These are phyloP conservation scores for Hymenoscyphus occultus DNA, from an alignment of 2,329 filamentous ascomycete species.

Conservation along the genomic window DNA sequence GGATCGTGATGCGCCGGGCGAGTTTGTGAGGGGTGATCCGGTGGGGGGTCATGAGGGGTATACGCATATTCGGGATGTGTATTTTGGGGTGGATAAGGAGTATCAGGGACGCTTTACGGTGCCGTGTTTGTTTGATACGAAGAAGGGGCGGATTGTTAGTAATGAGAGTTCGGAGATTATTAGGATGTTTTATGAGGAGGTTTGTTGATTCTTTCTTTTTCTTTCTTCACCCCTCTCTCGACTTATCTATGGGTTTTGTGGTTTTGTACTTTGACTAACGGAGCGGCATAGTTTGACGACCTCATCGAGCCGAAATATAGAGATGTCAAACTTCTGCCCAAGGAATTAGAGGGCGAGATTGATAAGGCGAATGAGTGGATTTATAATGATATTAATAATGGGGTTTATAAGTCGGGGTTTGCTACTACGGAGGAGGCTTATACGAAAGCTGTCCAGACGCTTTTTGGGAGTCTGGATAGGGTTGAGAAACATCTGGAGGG, in stretches of 20 bases:
- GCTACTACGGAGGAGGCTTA: constrained; percentile 82
- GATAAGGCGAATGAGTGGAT: constrained; percentile 79
- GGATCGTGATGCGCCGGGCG: constrained; percentile 54
- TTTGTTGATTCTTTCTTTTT: constrained; percentile 46
- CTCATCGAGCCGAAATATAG: constrained; percentile 59
- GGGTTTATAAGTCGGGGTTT: constrained; percentile 76
- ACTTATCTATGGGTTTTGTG: too few species aligned
- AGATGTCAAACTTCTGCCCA: constrained; percentile 65
- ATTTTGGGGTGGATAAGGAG: constrained; percentile 61
- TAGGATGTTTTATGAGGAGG: constrained; percentile 75
- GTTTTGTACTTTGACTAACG: background rate
- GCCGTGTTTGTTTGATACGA: constrained; percentile 64
- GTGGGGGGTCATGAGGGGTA: constrained; percentile 61
- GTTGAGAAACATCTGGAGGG: constrained; percentile 65
- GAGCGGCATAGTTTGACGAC: constrained; percentile 66
- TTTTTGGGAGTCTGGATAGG: constrained; percentile 76
- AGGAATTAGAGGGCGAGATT: constrained; percentile 59
- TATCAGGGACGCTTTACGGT: constrained; percentile 70
- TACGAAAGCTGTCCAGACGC: constrained; percentile 63
- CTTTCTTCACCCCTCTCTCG: too few species aligned
- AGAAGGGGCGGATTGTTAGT: constrained; percentile 68
- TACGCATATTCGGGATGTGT: constrained; percentile 64
- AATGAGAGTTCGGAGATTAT: constrained; percentile 86
- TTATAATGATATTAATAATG: constrained; percentile 71
- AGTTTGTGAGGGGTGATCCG: constrained; percentile 63